Evolutionary conservation across 805 yeast species (phyloP).

Genomic region (Ogataea trehalophila): DNA sequence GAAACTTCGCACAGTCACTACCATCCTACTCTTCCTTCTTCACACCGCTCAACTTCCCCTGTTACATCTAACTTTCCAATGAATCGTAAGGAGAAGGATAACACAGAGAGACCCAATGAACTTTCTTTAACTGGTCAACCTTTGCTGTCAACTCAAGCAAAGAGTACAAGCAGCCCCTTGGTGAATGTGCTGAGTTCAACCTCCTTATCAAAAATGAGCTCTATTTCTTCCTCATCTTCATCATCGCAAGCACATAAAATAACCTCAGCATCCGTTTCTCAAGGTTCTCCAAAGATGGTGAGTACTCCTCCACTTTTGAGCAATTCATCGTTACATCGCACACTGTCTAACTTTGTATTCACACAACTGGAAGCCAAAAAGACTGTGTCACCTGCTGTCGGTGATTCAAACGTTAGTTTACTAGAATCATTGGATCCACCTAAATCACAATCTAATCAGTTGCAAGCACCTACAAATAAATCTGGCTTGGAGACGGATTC

Average conservation of each 20-base stretch:
- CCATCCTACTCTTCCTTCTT: neutral
- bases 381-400: neutral
- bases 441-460: too few relatives aligned
- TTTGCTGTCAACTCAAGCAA: too few relatives aligned
- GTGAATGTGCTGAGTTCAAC: too few relatives aligned
- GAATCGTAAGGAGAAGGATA: too few relatives aligned
- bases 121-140: too few relatives aligned
- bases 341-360: constrained; percentile 1
- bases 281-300: neutral
- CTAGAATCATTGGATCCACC: neutral
- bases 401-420: neutral
- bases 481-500: too few relatives aligned
- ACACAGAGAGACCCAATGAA: too few relatives aligned
- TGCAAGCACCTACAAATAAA: too few relatives aligned
- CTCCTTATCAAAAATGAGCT: too few relatives aligned
- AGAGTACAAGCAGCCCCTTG: too few relatives aligned
- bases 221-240: neutral
- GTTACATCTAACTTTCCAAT: neutral
- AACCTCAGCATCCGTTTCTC: neutral
- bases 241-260: neutral
- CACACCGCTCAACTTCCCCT: neutral
- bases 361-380: neutral
- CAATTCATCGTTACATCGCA: neutral
- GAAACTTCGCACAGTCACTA: neutral
- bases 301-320: neutral